A percentile compares a stretch with the other conserved stretches of the same genome.
These are phyloP conservation scores for Aspergillus chevalieri DNA, from an alignment of 2,329 filamentous ascomycete genomes.

Conservation along the genomic window DNA sequence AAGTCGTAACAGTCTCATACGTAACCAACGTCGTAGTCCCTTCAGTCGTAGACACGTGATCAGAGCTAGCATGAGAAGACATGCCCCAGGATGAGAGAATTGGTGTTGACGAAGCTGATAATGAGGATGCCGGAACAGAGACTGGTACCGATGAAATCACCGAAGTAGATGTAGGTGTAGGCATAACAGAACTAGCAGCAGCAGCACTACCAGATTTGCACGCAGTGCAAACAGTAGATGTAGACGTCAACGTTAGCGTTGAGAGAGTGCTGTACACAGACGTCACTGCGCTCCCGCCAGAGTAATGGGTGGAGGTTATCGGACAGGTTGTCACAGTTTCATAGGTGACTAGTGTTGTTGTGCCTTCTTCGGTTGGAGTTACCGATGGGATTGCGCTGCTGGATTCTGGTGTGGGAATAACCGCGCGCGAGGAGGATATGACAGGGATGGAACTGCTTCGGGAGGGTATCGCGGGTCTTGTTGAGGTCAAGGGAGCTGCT, in stretches of 20 bases:
- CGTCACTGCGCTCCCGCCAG: conserved; percentile 46
- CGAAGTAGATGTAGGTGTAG: too few relatives aligned
- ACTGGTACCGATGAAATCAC: too few relatives aligned
- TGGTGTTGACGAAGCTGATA: too few relatives aligned
- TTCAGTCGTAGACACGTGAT: too few relatives aligned
- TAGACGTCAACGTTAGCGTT: conserved; percentile 29
- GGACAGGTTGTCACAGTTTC: conserved; percentile 28
- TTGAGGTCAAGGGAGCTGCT: not conserved
- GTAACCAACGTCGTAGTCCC: not conserved
- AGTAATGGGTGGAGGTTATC: conserved; percentile 31
- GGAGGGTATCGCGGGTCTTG: not conserved
- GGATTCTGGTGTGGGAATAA: too few relatives aligned
- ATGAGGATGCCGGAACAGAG: too few relatives aligned
- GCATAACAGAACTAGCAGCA: too few relatives aligned
- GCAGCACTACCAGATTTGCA: not conserved
- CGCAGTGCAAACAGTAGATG: conserved; percentile 13
- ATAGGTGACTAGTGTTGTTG: conserved; percentile 15
- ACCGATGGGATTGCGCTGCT: too few relatives aligned
- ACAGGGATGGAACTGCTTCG: too few relatives aligned
- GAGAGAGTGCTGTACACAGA: conserved; percentile 54
- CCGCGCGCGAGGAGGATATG: too few relatives aligned
- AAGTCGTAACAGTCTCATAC: not conserved
- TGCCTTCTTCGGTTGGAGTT: conserved; percentile 2
- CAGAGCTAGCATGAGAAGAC: too few relatives aligned
- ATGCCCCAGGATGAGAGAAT: too few relatives aligned